phyloP scores from a whole-genome alignment of 352 stramenopile species.

The Phytophthora tubulina region DNA sequence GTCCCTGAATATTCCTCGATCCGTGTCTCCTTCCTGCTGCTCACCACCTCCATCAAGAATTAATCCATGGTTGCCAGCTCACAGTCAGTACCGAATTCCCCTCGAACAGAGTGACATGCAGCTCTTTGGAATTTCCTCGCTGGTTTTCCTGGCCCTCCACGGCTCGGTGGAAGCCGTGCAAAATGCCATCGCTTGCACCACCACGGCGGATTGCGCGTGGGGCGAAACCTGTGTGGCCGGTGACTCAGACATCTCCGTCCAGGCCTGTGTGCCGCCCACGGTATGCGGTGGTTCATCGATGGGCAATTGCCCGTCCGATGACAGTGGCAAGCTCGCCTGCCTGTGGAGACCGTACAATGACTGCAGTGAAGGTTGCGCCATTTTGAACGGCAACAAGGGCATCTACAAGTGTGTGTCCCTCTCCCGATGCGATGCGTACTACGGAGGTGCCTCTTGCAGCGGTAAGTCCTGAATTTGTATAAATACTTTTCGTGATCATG shows the following conservation, averaged over 20 bases:
- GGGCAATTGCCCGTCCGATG: constrained; percentile 74
- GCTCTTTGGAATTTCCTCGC: constrained; percentile 18
- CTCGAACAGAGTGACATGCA: constrained; percentile 21
- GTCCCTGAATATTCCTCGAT: constrained; percentile 26
- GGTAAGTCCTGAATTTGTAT: constrained; percentile 37
- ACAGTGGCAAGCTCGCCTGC: constrained; percentile 77
- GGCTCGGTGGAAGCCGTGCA: constrained; percentile 25
- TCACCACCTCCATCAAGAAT: background rate
- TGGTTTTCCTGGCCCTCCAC: constrained; percentile 25
- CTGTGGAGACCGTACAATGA: constrained; percentile 49
- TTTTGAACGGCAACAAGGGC: constrained; percentile 47
- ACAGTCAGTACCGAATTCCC: constrained; percentile 32
- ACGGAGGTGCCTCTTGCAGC: constrained; percentile 61
- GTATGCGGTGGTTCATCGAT: constrained; percentile 62
- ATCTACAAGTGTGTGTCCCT: constrained; percentile 89
- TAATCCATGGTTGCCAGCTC: background rate
- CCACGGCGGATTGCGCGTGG: constrained; percentile 69
- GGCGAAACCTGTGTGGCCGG: constrained; percentile 81
- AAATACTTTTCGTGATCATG: background rate
- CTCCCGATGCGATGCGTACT: constrained; percentile 79
- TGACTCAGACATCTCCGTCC: constrained; percentile 63
- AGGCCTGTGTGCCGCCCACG: constrained; percentile 72
- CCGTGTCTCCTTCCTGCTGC: constrained; percentile 33
- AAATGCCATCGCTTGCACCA: constrained; percentile 60
- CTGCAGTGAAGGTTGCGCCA: constrained; percentile 36